These are phyloP conservation scores for Paracorniculantispora psalliotae DNA, from an alignment of 2,329 filamentous ascomycete genomes.

Conservation along the genomic window DNA sequence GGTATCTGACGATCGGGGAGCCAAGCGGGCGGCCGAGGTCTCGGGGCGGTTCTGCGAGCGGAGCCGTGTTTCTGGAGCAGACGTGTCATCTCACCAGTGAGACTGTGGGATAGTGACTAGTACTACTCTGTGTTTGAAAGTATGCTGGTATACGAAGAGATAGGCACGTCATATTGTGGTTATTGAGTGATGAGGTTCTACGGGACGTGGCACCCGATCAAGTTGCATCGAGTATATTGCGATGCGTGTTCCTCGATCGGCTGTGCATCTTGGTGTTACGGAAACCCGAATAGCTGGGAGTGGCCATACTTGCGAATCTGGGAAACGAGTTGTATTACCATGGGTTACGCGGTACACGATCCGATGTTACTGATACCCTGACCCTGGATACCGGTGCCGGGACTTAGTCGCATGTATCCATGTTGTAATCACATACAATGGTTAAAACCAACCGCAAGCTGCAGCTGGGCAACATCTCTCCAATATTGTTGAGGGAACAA, in stretches of 20 bases:
- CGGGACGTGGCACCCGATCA: background rate
- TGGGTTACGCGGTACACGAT: background rate
- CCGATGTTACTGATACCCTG: background rate
- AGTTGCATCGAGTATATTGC: background rate
- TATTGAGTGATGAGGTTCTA: background rate
- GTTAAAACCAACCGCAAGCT: background rate
- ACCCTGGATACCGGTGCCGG: background rate
- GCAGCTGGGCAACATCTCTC: background rate
- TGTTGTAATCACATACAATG: background rate
- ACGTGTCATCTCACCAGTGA: slow-evolving; percentile 34
- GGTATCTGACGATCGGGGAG: slow-evolving; percentile 13
- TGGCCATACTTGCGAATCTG: background rate
- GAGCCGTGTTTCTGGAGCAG: slow-evolving; percentile 20
- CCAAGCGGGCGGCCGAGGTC: slow-evolving; percentile 11
- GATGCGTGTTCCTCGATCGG: slow-evolving; percentile 6
- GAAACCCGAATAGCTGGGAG: slow-evolving; percentile 1
- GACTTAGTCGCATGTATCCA: background rate
- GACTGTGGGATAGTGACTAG: slow-evolving; percentile 17
- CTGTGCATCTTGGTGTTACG: background rate
- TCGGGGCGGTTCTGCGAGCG: slow-evolving; percentile 10
- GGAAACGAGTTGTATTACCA: background rate
- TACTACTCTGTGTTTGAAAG: background rate
- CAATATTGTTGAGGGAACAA: background rate
- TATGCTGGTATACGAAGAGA: background rate
- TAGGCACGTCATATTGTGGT: background rate